Base-by-base conservation (phyloP, 2,329 filamentous ascomycete species). In the Daldinia eschscholtzii region DNA sequence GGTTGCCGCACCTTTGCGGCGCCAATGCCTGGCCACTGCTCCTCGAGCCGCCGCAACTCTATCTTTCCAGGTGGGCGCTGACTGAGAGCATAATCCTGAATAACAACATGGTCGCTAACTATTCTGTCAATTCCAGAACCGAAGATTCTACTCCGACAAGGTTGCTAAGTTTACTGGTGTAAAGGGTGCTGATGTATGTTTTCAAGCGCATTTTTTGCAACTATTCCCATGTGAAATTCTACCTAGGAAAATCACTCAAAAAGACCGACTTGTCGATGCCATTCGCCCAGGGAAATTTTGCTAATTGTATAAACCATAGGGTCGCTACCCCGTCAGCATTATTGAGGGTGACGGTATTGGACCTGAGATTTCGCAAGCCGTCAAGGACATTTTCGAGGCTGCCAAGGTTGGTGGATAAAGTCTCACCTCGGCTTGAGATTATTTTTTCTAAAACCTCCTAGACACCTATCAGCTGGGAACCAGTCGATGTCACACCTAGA, bases 271-370 rank as follows among this genome's bases (percentile, higher is more conserved):
- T 55, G 64, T 28, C 41, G 35, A 63, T 57, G 26, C 23, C 37
- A 44, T 55, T 56, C 62, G 7, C 48, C 35, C 37, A 46, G 46
- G 35, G 12, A 28, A 30, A 37, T 20, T 56, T 71, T 41, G 67
- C 73, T 75, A 61, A 76, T 70, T 64, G 65, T 59, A 61, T 68
- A 48, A 41, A 63, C 53, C 30, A 66, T 66, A 97, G 93, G 96
- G 96, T 80, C 96, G 96, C 83, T 99, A 92, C 88, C 92, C 93
- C 65, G 96, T 99, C 79, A 95, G 93, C 77, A 87, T 99, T 84
- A 99, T 99, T 75, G 97, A 99, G 88, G 96, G 97, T 84, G 97
- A 99, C 80, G 96, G 96, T 81, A 99, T 99, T 81, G 96, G 96
- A 70, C 96, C 96, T 73, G 95, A 99, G 86, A 99, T 99, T 80